Evolutionary conservation across 495 filamentous ascomycete genomes (phyloP), one percentile per base, ranked within the genome.

Genomic region (Penicillium waksmanii): DNA sequence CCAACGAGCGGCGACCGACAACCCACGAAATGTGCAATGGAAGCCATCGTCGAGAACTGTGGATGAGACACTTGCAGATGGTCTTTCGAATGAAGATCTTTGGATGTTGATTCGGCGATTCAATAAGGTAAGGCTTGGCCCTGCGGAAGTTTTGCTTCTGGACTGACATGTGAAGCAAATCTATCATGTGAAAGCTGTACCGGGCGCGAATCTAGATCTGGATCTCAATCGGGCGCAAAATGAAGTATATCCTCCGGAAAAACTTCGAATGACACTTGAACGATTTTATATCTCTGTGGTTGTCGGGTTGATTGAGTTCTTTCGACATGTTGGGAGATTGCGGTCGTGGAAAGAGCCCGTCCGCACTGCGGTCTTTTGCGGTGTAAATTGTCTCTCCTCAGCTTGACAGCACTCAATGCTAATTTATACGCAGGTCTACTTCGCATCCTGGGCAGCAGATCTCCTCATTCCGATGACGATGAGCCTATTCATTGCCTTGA

Each of bases 231-330:
- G 90, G 47, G 87, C 89, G 0, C 88, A 92, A 36, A 86, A 93
- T 57, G 92, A 96, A 40, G 86, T 91, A 60, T 95, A 93, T 71
- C 90, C 89, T 0, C 92, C 92, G 0, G 92, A 96, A 71, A 96
- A 96, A 67, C 73, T 96, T 61, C 82, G 92, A 17, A 85, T 85
- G 18, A 92, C 86, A 40, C 61, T 96, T n/a, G 92, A 96, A 70
- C 78, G 92, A 9, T 81, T 96, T 27, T 96, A 96, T 70, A 93
- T 88, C 78, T 91, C 90, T 0, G 85, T 96, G 1, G 78, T 89
- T 3, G 84, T 95, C 33, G 85, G 88, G 1, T 18, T 91, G 48
- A 79, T 89, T 13, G 82, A 79, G 0, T 80, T 86, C 46, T 83
- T 80, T 10, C 91, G 92, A 55, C 92, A 96, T 65, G 82, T 93